phyloP scores from a whole-genome alignment of 2,329 filamentous ascomycete species.

The Orbilia blumenaviensis region DNA sequence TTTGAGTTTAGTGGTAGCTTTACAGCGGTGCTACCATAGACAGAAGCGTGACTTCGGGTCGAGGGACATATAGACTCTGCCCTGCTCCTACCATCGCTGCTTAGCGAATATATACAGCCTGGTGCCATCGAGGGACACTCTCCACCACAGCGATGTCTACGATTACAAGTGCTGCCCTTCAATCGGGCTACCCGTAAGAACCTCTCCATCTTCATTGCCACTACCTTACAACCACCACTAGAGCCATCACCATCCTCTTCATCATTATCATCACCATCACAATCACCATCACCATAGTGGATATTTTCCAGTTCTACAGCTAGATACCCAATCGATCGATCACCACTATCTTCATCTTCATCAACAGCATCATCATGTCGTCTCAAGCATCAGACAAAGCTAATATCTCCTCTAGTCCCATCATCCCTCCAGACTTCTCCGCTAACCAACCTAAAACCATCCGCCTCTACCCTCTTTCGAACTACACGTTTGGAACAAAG shows the following conservation, averaged over 20 bases:
- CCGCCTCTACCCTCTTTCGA: slow-evolving; percentile 90
- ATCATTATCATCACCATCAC: not conserved
- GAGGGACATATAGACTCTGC: too few species aligned
- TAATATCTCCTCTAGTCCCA: slow-evolving; percentile 65
- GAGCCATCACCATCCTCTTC: too few species aligned
- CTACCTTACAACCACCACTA: too few species aligned
- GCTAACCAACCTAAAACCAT: slow-evolving; percentile 89
- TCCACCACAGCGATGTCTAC: slow-evolving; percentile 20
- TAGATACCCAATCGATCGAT: not conserved
- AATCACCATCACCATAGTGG: too few species aligned
- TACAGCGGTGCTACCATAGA: not conserved
- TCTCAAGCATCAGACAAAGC: not conserved
- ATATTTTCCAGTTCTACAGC: too few species aligned
- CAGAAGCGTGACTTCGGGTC: not conserved
- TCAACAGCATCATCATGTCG: not conserved
- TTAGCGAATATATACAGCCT: slow-evolving; percentile 6
- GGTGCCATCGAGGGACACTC: not conserved
- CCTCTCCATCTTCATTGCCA: not conserved
- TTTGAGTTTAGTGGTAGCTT: not conserved
- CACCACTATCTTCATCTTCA: not conserved
- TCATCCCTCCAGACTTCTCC: slow-evolving; percentile 83
- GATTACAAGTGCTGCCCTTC: not conserved
- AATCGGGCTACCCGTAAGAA: slow-evolving; percentile 41
- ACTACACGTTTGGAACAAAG: slow-evolving; percentile 99
- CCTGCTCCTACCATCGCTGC: too few species aligned